Conservation (phyloP, 257 asterid species). For the Solanum medicagineum region DNA sequence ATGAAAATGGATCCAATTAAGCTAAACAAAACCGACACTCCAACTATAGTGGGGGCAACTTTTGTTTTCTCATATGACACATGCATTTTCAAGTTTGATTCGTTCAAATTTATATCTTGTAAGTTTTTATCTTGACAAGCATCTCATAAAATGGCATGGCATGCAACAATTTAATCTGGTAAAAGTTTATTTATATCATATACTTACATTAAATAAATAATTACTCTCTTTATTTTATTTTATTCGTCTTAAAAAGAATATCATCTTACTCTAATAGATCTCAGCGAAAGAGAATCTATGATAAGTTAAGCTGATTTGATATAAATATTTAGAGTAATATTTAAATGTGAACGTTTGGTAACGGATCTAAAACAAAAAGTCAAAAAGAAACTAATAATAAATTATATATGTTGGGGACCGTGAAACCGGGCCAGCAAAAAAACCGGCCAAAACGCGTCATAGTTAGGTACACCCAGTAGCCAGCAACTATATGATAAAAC, state of each 20-base stretch:
- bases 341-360: background rate
- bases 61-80: background rate
- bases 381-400: background rate
- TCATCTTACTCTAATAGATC: fast-evolving
- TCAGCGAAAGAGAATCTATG: fast-evolving
- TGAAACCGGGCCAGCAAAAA: background rate
- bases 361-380: background rate
- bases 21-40: background rate
- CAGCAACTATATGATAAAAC: background rate
- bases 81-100: background rate
- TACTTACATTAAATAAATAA: background rate
- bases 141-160: background rate
- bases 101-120: background rate
- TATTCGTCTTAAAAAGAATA: fast-evolving
- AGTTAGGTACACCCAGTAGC: background rate
- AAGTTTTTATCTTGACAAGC: background rate
- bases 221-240: fast-evolving
- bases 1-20: background rate
- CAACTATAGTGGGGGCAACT: background rate
- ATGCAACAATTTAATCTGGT: background rate
- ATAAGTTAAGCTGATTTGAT: background rate
- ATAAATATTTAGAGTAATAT: background rate
- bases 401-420: background rate
- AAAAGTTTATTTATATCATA: background rate
- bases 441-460: background rate